Evolutionary conservation across 2,329 filamentous ascomycete genomes (phyloP).

Genomic region (Cryphonectria naterciae): DNA sequence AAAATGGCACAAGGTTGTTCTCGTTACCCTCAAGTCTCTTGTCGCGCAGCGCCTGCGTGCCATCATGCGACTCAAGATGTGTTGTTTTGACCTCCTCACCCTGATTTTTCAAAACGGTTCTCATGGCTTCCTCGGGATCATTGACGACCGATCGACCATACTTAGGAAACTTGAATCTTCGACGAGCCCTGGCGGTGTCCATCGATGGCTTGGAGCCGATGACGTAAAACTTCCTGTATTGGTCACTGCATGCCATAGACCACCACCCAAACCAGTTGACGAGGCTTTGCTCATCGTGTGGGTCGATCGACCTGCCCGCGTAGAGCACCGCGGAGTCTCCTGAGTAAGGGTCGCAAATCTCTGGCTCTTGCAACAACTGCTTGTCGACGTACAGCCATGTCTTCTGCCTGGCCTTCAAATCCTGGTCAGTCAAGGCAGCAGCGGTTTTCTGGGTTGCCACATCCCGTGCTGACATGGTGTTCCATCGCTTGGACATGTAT

Average conservation of each 20-base stretch:
- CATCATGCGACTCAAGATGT: neutral
- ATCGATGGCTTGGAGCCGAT: slow-evolving; percentile 50
- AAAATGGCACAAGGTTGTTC: slow-evolving; percentile 2
- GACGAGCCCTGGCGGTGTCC: slow-evolving; percentile 28
- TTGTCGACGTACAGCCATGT: slow-evolving; percentile 27
- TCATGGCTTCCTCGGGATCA: slow-evolving; percentile 42
- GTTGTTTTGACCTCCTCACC: slow-evolving; percentile 23
- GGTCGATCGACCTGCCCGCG: slow-evolving; percentile 53
- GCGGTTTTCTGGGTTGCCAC: slow-evolving; percentile 16
- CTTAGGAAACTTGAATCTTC: slow-evolving; percentile 40
- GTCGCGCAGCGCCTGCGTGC: slow-evolving; percentile 1
- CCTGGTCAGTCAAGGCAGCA: slow-evolving; percentile 23
- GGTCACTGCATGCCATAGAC: slow-evolving; percentile 53
- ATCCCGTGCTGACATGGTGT: slow-evolving; percentile 15
- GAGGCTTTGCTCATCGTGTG: slow-evolving; percentile 64
- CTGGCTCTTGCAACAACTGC: slow-evolving; percentile 7
- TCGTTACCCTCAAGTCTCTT: slow-evolving; percentile 16
- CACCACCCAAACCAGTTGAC: slow-evolving; percentile 68
- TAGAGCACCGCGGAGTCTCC: slow-evolving; percentile 47
- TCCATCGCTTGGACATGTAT: slow-evolving; percentile 25
- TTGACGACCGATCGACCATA: slow-evolving; percentile 42
- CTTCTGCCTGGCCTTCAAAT: slow-evolving; percentile 23
- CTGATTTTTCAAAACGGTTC: slow-evolving; percentile 31
- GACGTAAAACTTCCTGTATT: slow-evolving; percentile 59
- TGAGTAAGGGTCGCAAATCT: slow-evolving; percentile 36